Evolutionary conservation across 352 stramenopile species (phyloP), one percentile per base, ranked within the genome.

Genomic region (Globisporangium echinulatum): DNA sequence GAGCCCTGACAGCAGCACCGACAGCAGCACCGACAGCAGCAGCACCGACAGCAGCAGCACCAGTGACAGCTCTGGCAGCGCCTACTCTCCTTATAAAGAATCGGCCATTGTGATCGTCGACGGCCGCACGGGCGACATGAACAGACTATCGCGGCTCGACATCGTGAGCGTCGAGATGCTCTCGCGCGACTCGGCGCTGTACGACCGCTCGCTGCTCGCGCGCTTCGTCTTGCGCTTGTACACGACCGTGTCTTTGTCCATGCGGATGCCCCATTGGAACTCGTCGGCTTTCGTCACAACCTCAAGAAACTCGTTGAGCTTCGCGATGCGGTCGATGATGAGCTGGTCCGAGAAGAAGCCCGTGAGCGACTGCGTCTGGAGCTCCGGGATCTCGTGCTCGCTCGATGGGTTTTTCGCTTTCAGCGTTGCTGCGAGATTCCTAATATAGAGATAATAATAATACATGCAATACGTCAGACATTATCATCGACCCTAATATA

Each of bases 161-260:
- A 81, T 72, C 50, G 79, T 75, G 59, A 92, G 76, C 56, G 82
- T 85, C 25, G 82, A 87, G 68, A 92, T 92, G 59, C 81, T 90
- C 68, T 92, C 82, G 46, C 83, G 72, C 39, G 77, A 85, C 52
- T 69, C 77, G 37, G 73, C 67, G 49, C 76, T 89, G 72, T 74
- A 87, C 17, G 79, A 74, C n/a, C 78, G 78, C 58, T 90, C 80
- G 47, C 58, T 61, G 33, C 9, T 59, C 52, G 61, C 54, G 50
- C 82, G 82, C 71, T 91, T 91, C 66, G 70, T 92, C 76, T 91
- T 90, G 75, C 80, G 80, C 67, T 94, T 94, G 81, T 90, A 92
- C 60, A 92, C 85, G 72, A 84, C 88, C 64, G 82, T 92, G 67
- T 92, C 82, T 68, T 94, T 92, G 70, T 94, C 82, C 85, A 94